Conservation (phyloP, 1,284 basidiomycete genomes). For the Melanopsichium pennsylvanicum region DNA sequence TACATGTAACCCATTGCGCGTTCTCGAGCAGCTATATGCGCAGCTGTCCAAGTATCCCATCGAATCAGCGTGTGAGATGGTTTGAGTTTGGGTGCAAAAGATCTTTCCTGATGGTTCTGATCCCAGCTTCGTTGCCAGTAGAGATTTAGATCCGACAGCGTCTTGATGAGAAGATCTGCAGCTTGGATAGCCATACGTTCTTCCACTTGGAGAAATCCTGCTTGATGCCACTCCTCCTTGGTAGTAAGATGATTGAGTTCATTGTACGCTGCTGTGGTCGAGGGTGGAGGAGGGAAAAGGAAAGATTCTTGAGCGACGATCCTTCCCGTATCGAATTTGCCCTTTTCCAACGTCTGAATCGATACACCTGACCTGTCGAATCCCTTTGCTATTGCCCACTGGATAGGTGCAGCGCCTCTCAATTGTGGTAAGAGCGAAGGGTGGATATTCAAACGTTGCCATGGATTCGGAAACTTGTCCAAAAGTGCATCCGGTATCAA, state of each 20-base stretch:
- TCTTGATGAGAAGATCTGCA: slow-evolving; percentile 75
- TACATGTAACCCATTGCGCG: slow-evolving; percentile 51
- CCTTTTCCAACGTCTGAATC: slow-evolving; percentile 51
- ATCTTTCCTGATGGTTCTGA: slow-evolving; percentile 25
- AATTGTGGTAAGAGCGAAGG: slow-evolving; percentile 88
- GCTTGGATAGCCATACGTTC: slow-evolving; percentile 74
- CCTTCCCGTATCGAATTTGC: slow-evolving; percentile 49
- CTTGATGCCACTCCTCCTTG: no score
- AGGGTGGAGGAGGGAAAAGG: slow-evolving; percentile 68
- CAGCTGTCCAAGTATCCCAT: slow-evolving; percentile 49
- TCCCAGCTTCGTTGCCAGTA: slow-evolving; percentile 67
- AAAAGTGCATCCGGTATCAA: slow-evolving; percentile 78
- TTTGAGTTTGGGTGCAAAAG: slow-evolving; percentile 54
- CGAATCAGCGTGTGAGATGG: slow-evolving; percentile 17
- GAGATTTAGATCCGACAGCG: slow-evolving; percentile 73
- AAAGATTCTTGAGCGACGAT: slow-evolving; percentile 27
- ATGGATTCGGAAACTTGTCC: slow-evolving; percentile 71
- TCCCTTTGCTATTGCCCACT: slow-evolving; percentile 74
- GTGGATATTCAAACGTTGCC: slow-evolving; percentile 85
- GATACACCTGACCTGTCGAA: slow-evolving; percentile 42
- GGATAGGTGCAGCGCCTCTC: slow-evolving; percentile 90
- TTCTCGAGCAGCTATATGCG: slow-evolving; percentile 44
- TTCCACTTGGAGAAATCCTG: slow-evolving; percentile 72
- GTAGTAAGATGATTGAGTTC: no score
- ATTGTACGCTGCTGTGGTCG: no score